These are phyloP conservation scores for Fusarium guadeloupense DNA, from an alignment of 2,329 filamentous ascomycete genomes.

Conservation along the genomic window DNA sequence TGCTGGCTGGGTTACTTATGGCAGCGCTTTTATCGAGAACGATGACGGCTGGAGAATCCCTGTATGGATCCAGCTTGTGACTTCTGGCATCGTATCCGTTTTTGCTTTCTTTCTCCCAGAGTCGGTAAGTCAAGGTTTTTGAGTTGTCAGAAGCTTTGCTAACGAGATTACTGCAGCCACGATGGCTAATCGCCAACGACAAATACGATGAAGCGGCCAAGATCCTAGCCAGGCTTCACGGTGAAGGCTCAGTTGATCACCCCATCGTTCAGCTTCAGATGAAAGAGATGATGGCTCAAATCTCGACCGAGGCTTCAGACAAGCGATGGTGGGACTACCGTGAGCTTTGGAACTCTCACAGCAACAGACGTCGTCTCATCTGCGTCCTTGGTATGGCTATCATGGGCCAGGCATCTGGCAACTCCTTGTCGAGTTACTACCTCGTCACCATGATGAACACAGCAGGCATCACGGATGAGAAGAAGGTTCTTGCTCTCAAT, in stretches of 20 bases:
- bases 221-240: conserved; percentile 50
- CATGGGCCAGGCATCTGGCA: conserved; percentile 64
- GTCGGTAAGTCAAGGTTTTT: conserved; percentile 35
- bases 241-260: conserved; percentile 44
- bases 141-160: rapidly evolving
- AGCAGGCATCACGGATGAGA: conserved; percentile 39
- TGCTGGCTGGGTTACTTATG: conserved; percentile 64
- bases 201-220: conserved; percentile 48
- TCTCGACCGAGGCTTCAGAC: conserved; percentile 55
- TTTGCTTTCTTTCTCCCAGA: conserved; percentile 52
- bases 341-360: conserved; percentile 59
- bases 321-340: conserved; percentile 65
- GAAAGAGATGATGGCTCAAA: conserved; percentile 51
- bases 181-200: conserved; percentile 53
- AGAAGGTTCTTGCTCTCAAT: conserved; percentile 62
- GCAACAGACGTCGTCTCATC: conserved; percentile 59
- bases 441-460: conserved; percentile 57
- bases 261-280: conserved; percentile 53
- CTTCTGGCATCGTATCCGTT: conserved; percentile 49
- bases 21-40: conserved; percentile 51
- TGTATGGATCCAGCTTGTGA: conserved; percentile 50
- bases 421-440: conserved; percentile 61
- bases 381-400: conserved; percentile 62
- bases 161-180: conserved; percentile 38
- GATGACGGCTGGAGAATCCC: conserved; percentile 51